phyloP scores from a whole-genome alignment of 768 basidiomycete genomes.

The Phylloporus sp. region DNA sequence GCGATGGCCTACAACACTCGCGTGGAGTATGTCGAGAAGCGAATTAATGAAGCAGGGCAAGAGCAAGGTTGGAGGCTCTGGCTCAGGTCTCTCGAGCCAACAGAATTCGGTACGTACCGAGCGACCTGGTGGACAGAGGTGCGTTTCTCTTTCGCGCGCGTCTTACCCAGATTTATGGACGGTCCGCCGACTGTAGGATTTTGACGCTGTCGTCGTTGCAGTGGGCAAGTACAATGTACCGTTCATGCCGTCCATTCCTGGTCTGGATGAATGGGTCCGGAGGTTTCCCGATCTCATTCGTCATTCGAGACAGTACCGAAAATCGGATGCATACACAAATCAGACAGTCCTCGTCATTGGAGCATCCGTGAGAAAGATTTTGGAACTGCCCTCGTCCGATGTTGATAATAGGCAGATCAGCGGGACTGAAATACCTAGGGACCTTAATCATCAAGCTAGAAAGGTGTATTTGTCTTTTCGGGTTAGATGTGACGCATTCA shows the following conservation, averaged over 20 bases:
- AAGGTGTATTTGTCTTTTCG: conserved; percentile 11
- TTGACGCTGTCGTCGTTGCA: conserved; percentile 13
- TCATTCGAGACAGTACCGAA: too few species aligned
- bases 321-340: conserved; percentile 33
- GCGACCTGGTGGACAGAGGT: conserved; percentile 29
- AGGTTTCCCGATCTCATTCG: conserved; percentile 32
- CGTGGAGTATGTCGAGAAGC: conserved; percentile 43
- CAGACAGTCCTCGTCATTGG: conserved; percentile 42
- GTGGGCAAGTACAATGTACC: conserved; percentile 8
- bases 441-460: conserved; percentile 2
- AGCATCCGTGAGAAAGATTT: conserved; percentile 7
- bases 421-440: conserved; percentile 8
- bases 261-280: conserved; percentile 6
- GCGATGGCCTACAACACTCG: conserved; percentile 42
- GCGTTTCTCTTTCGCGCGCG: background rate
- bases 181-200: background rate
- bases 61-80: conserved; percentile 15
- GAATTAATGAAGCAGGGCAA: conserved; percentile 13
- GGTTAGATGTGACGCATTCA: conserved; percentile 6
- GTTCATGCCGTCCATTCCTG: conserved; percentile 9
- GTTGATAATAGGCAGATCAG: background rate
- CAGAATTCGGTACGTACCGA: conserved; percentile 15
- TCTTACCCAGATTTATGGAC: background rate
- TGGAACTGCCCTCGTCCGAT: background rate
- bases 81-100: conserved; percentile 6